phyloP scores from a whole-genome alignment of 306 rosid genomes.

The Senna tora region DNA sequence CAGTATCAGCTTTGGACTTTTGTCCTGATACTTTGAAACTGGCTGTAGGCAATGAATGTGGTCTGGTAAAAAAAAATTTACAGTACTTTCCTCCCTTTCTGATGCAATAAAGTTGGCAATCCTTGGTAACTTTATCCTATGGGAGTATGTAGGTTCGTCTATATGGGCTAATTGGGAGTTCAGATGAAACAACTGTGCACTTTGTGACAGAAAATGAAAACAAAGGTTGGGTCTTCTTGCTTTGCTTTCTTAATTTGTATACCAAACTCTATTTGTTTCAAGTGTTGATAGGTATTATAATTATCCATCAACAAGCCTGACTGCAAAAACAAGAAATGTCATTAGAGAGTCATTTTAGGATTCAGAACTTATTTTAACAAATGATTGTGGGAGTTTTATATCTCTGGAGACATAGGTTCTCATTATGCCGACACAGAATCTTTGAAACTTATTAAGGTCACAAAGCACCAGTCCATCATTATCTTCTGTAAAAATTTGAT shows the following conservation, averaged over 20 bases:
- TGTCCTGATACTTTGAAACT: conserved; percentile 60
- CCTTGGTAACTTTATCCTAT: conserved; percentile 36
- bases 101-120: conserved; percentile 33
- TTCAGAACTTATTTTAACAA: conserved; percentile 11
- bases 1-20: conserved; percentile 75
- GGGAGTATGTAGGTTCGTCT: conserved; percentile 67
- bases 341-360: conserved; percentile 26
- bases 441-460: too few species aligned
- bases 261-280: conserved; percentile 22
- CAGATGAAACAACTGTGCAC: conserved; percentile 48
- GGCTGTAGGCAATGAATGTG: conserved; percentile 72
- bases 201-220: conserved; percentile 64
- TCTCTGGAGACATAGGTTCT: conserved; percentile 5
- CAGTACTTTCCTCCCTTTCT: conserved; percentile 19
- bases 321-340: conserved; percentile 25
- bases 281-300: conserved; percentile 16
- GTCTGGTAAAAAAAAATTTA: conserved; percentile 58
- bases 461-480: too few species aligned
- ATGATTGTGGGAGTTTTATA: not conserved
- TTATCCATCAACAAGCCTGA: too few species aligned
- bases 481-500: conserved; percentile 6
- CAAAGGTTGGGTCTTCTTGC: conserved; percentile 56
- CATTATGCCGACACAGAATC: not conserved
- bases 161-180: conserved; percentile 56
- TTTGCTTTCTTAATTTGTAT: conserved; percentile 28